Percentiles rank a stretch among this genome's conserved stretches.
Evolutionary conservation across 192 early-diverging fungal genomes (phyloP).

Genomic region (Oehlia diaphana): DNA sequence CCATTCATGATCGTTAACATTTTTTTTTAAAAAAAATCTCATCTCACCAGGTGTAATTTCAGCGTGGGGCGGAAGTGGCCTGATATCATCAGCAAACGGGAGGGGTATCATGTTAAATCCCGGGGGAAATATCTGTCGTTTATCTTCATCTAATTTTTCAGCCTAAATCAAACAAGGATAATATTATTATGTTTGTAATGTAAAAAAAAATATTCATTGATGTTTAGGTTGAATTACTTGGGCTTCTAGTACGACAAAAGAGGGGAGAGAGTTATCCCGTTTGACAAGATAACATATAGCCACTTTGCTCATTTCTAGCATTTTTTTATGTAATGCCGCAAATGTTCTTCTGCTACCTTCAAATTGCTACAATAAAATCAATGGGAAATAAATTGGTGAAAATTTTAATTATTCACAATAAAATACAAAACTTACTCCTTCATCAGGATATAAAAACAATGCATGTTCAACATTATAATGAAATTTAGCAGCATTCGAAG

Average conservation of each 20-base stretch:
- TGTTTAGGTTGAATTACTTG: slow-evolving; percentile 48
- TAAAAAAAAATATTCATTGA: not conserved
- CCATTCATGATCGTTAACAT: too few species aligned
- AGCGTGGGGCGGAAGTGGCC: slow-evolving; percentile 28
- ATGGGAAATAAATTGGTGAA: not conserved
- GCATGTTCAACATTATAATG: slow-evolving; percentile 67
- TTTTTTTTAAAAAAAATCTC: too few species aligned
- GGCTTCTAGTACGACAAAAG: slow-evolving; percentile 65
- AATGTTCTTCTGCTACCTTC: slow-evolving; percentile 74
- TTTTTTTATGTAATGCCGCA: slow-evolving; percentile 59
- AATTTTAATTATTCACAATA: not conserved
- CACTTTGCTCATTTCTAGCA: slow-evolving; percentile 57
- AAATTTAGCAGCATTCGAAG: slow-evolving; percentile 39
- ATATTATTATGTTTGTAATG: not conserved
- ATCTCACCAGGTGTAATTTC: too few species aligned
- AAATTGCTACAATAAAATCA: slow-evolving; percentile 41
- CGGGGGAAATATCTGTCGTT: slow-evolving; percentile 51
- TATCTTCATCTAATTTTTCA: slow-evolving; percentile 50
- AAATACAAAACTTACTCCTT: slow-evolving; percentile 46
- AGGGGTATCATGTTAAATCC: slow-evolving; percentile 68
- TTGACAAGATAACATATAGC: slow-evolving; percentile 69
- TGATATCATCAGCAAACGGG: slow-evolving; percentile 79
- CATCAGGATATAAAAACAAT: slow-evolving; percentile 76
- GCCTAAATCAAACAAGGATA: slow-evolving; percentile 29
- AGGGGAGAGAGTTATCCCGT: slow-evolving; percentile 46